Base-by-base conservation (phyloP, 2,329 filamentous ascomycete genomes). In the Aureobasidium sp. region DNA sequence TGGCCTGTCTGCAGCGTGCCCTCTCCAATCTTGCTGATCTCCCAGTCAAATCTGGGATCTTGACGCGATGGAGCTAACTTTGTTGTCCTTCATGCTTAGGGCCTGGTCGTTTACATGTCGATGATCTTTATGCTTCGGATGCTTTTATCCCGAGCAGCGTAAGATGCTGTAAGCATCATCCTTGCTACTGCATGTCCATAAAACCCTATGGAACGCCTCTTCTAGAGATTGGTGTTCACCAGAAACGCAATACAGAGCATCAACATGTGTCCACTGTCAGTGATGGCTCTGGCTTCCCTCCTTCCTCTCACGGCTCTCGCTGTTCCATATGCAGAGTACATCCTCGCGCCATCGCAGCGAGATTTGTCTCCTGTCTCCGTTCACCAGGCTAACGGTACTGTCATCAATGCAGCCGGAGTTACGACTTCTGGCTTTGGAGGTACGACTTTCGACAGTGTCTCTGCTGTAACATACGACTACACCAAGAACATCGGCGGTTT, bases 401-500 rank as follows among this genome's bases (percentile, higher is more conserved):
- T 60, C 3, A 15, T 5, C 25, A 60, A 60, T 29, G 25, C 58
- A 7, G 45, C 34, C 8, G 58, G 47, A 2, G 47, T 50, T 5
- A 60, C 58, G 3, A 50, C 34, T 5, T 42, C 45, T 32, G 58
- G 47, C 27, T 32, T 34, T 8, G 58, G 58, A 13, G n/a, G 21
- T 9, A 52, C 58, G 2, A 52, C 29, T 13, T 44, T 60, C 37
- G 21, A 39, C 29, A 45, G 58, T 25, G 36, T 42, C 5, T 60
- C 58, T 29, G 58, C 58, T 27, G 47, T 60, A 6, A 60, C 58
- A 8, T 60, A 60, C 47, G 58, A 60, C 27, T 60, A 60, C 29
- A 32, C 34, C 47, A 60, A 60, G 62, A 77, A 77, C 65, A 76
- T 78, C 36, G 76, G 73, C 3, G 76, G 76, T 3, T 60, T 75